phyloP scores from a whole-genome alignment of 345 rosid genomes.

The Capsella bursapastoris region DNA sequence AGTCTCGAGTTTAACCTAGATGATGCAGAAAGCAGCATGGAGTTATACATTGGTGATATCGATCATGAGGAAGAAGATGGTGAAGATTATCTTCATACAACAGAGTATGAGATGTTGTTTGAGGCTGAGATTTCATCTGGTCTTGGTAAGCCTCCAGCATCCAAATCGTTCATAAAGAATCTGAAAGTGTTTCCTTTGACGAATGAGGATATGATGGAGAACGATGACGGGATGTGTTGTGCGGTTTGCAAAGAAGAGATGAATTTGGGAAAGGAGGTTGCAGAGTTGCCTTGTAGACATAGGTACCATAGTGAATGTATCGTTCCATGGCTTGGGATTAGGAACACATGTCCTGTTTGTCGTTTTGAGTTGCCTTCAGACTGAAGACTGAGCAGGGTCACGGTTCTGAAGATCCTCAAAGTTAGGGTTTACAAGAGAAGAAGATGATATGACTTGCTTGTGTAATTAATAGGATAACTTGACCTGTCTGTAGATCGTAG shows the following conservation, averaged over 20 bases:
- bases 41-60: conserved; percentile 47
- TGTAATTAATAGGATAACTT: conserved; percentile 17
- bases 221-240: conserved; percentile 55
- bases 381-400: conserved; percentile 48
- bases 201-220: conserved; percentile 52
- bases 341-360: conserved; percentile 96
- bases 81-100: conserved; percentile 63
- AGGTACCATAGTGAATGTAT: conserved; percentile 88
- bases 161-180: conserved; percentile 65
- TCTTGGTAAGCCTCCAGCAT: conserved; percentile 72
- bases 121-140: conserved; percentile 63
- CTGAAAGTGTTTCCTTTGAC: conserved; percentile 58
- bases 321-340: conserved; percentile 78
- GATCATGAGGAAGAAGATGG: conserved; percentile 35
- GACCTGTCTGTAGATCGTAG: neutral
- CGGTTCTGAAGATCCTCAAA: conserved; percentile 17
- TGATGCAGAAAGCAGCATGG: conserved; percentile 52
- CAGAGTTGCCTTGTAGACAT: conserved; percentile 83
- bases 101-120: conserved; percentile 73
- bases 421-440: conserved; percentile 12
- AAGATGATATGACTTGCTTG: neutral
- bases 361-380: conserved; percentile 85
- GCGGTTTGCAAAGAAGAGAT: conserved; percentile 93
- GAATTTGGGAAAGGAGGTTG: conserved; percentile 61
- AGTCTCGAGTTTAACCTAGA: conserved; percentile 62